Conservation (phyloP, 2,329 filamentous ascomycete genomes). For the Neofusicoccum kwambonambiense region DNA sequence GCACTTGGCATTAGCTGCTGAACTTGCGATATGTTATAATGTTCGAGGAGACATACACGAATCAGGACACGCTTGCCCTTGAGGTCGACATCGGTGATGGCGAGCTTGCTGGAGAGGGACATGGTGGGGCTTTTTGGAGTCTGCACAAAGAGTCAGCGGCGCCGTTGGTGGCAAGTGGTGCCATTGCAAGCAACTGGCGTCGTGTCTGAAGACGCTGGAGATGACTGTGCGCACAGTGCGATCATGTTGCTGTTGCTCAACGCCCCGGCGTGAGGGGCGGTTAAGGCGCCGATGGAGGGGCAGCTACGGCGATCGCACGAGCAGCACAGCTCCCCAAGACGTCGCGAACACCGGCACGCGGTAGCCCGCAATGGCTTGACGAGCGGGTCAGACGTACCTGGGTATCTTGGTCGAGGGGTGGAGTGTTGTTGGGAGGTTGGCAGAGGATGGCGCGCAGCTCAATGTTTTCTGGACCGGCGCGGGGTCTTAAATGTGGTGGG, state of each 20-base stretch:
- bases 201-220: background rate
- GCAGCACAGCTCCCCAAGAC: background rate
- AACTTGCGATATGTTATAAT: background rate
- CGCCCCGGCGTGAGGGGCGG: background rate
- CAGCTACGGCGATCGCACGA: background rate
- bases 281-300: constrained; percentile 11
- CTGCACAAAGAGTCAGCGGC: background rate
- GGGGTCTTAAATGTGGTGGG: constrained; percentile 19
- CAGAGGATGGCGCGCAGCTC: constrained; percentile 1
- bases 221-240: background rate
- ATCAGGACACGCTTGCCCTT: constrained; percentile 98
- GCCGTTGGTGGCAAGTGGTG: too few relatives aligned
- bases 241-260: background rate
- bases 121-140: constrained; percentile 50
- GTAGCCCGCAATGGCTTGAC: background rate
- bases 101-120: constrained; percentile 98
- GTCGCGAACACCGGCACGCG: background rate
- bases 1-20: constrained; percentile 12
- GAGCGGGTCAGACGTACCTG: background rate
- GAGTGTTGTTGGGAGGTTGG: constrained; percentile 9
- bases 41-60: constrained; percentile 64
- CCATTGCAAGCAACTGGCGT: background rate
- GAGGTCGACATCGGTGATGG: constrained; percentile 92
- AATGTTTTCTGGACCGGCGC: constrained; percentile 16
- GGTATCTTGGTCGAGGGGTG: background rate